These are phyloP conservation scores for Mucor mucedo DNA, from an alignment of 371 early-diverging fungal genomes.

Conservation along the genomic window DNA sequence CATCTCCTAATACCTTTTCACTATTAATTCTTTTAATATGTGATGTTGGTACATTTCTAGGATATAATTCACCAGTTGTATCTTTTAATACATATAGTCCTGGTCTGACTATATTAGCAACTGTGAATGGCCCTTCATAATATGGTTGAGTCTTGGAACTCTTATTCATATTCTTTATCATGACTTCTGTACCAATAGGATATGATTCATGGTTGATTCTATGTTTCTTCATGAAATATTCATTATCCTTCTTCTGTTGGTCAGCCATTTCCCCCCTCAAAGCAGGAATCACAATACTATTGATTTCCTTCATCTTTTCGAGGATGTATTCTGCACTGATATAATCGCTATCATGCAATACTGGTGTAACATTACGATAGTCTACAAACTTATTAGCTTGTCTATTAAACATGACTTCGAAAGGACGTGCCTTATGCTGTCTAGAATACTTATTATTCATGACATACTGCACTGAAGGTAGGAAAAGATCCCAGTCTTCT, in stretches of 20 bases:
- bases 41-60: background rate
- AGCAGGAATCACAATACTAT: constrained; percentile 4
- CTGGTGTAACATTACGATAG: background rate
- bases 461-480: background rate
- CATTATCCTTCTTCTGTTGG: constrained; percentile 8
- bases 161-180: constrained; percentile 5
- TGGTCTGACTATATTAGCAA: constrained; percentile 3
- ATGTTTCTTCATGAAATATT: constrained; percentile 7
- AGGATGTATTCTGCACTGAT: background rate
- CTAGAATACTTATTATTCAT: constrained; percentile 2
- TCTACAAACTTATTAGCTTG: constrained; percentile 8
- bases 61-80: too few relatives aligned
- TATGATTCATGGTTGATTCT: constrained; percentile 1
- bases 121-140: constrained; percentile 5
- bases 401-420: constrained; percentile 21
- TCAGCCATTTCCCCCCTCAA: constrained; percentile 6
- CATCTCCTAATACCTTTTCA: background rate
- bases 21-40: background rate
- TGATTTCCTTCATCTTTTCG: background rate
- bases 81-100: constrained; percentile 9
- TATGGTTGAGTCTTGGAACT: constrained; percentile 4
- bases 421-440: constrained; percentile 11
- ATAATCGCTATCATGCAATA: background rate
- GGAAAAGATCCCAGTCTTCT: constrained; percentile 18
- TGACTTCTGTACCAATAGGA: constrained; percentile 6